Base-by-base conservation (phyloP, 2,329 filamentous ascomycete genomes). In the Cladosporium sp. region DNA sequence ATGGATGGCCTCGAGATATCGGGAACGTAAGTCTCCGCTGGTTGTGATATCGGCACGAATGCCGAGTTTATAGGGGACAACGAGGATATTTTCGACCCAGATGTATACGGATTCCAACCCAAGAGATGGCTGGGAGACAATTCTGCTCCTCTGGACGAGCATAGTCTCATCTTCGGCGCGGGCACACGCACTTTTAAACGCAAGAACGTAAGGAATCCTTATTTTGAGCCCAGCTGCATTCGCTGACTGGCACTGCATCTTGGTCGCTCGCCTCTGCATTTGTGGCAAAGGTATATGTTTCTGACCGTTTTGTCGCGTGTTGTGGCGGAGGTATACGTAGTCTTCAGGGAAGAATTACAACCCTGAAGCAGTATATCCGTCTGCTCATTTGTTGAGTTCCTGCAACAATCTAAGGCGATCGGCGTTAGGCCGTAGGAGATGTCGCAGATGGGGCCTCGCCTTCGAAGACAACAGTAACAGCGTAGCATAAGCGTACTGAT, bases 1-100 rank as follows among this genome's bases (percentile, higher is more conserved):
- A 62, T 71, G 6, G 76, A 75, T 11, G 80, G 79, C 3, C 68
- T 74, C 10, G 70, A 71, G 28, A 74, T 82, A 49, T 74, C 73
- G 65, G 73, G 75, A 44, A 64, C 72, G 23, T 73, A 71, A 59
- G 64, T 79, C 5, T 75, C 76, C 3, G 74, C 66, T 8, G 29
- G 23, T n/a, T 56, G 67, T 21, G 65, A 71, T 18, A 71, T 76
- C 7, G 74, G 74, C n/a, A 69, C 71, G 10, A 77, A 76, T 59
- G 69, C 76, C 0, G 78, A 75, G 73, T 72, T 75, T 4, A 66
- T 76, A 23, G 75, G 76, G 33, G 66, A 72, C 16, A 70, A 74
- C 57, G 65, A 68, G 35, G 68, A 73, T 5, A 68, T 77, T 8
- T 76, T 66, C 59, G 63, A 70, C 10, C 73, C 77, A 49, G 74